These are phyloP conservation scores for Phytophthora rubi DNA, from an alignment of 352 stramenopile species.

Conservation along the genomic window DNA sequence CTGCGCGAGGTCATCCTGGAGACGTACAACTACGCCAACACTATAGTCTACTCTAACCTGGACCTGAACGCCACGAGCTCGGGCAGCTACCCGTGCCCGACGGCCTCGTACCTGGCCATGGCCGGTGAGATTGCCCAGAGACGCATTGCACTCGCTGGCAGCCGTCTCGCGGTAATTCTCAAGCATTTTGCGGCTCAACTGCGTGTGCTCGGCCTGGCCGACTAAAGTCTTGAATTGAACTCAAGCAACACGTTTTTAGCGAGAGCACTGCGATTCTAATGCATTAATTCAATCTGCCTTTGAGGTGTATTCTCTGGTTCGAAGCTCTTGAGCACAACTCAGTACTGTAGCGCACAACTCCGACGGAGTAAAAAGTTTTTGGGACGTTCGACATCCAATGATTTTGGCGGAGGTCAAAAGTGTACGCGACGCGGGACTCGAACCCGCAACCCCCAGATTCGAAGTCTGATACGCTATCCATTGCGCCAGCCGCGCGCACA, in stretches of 20 bases:
- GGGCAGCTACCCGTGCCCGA: conserved; percentile 40
- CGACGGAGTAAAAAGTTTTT: too few relatives aligned
- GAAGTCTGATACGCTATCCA: conserved; percentile 1
- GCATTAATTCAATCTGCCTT: neutral
- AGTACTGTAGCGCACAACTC: too few relatives aligned
- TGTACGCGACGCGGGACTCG: conserved; percentile 1
- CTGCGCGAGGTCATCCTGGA: conserved; percentile 48
- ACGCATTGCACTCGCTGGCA: conserved; percentile 56
- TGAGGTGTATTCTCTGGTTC: too few relatives aligned
- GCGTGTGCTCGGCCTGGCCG: conserved; percentile 42
- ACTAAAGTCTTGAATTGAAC: conserved; percentile 15
- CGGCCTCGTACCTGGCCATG: conserved; percentile 44
- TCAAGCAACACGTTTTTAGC: neutral
- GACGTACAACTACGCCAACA: conserved; percentile 53
- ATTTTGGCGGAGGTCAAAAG: neutral
- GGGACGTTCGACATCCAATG: too few relatives aligned
- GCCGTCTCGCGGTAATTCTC: conserved; percentile 60
- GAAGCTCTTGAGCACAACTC: too few relatives aligned
- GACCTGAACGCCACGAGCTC: conserved; percentile 45
- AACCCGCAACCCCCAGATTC: conserved; percentile 4
- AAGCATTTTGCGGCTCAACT: conserved; percentile 65
- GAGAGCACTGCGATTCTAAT: neutral
- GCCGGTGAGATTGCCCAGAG: conserved; percentile 47
- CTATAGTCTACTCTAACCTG: conserved; percentile 49
- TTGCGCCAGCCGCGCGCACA: neutral